Conservation (phyloP, 2,329 filamentous ascomycete species). For the Macrophomina tecta region DNA sequence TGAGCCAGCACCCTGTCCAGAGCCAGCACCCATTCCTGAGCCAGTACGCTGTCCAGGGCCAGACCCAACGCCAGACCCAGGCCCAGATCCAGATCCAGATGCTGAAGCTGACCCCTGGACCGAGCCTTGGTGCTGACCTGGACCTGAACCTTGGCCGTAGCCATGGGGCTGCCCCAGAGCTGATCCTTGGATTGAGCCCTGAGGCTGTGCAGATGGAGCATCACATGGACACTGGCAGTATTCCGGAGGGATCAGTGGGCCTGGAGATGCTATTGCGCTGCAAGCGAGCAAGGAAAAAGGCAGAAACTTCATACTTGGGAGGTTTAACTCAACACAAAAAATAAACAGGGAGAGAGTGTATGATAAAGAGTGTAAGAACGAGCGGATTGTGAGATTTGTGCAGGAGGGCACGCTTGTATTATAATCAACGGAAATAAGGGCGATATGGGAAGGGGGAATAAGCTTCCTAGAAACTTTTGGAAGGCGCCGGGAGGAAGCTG, state of each 20-base stretch:
- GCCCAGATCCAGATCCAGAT: background rate
- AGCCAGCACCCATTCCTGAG: background rate
- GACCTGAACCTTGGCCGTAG: background rate
- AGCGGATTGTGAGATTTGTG: background rate
- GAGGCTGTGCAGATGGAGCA: background rate
- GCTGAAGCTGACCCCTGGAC: background rate
- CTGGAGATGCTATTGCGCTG: background rate
- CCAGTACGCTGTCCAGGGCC: background rate
- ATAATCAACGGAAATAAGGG: conserved; percentile 1
- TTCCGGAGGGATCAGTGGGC: background rate
- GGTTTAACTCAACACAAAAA: background rate
- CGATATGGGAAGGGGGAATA: background rate
- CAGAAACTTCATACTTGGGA: background rate
- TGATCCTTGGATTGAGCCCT: background rate
- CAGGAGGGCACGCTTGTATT: background rate
- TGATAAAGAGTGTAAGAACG: background rate
- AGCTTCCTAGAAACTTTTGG: conserved; percentile 2
- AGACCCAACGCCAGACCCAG: background rate
- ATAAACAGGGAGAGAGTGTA: background rate
- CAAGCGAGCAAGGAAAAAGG: conserved; percentile 1
- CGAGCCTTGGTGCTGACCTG: background rate
- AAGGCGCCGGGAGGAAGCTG: background rate
- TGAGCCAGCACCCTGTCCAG: background rate
- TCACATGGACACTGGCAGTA: background rate
- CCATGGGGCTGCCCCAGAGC: background rate